Conservation (phyloP, 768 basidiomycete genomes). For the Postia placenta region DNA sequence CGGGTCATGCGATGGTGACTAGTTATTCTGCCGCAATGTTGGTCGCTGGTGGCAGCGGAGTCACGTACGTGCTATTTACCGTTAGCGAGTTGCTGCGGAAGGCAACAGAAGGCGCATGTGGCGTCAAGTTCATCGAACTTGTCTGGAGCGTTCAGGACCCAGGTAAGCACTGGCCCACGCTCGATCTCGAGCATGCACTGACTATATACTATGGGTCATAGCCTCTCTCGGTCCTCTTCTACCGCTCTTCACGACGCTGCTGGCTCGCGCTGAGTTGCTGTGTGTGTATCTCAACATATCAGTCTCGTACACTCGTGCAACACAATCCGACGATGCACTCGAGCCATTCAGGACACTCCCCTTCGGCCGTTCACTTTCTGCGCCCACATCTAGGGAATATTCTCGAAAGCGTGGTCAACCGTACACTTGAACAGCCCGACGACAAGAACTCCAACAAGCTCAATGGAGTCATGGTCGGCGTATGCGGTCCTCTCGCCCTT, state of each 20-base stretch:
- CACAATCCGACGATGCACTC: constrained; percentile 11
- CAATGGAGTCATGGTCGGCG: constrained; percentile 22
- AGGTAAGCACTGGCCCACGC: too few relatives aligned
- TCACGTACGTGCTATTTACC: constrained; percentile 47
- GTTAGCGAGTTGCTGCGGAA: constrained; percentile 47
- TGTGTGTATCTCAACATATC: constrained; percentile 31
- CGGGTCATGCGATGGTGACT: constrained; percentile 39
- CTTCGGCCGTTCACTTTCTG: constrained; percentile 22
- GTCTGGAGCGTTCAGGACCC: constrained; percentile 48
- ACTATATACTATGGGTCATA: constrained; percentile 12
- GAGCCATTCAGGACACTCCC: constrained; percentile 20
- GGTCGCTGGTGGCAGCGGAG: constrained; percentile 55
- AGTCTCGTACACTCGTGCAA: constrained; percentile 37
- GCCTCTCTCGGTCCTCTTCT: constrained; percentile 33
- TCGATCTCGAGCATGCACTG: too few relatives aligned
- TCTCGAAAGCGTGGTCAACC: constrained; percentile 19
- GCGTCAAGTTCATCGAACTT: constrained; percentile 41
- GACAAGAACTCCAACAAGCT: not conserved
- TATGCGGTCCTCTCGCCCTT: constrained; percentile 34
- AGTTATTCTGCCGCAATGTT: constrained; percentile 50
- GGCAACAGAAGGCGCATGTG: constrained; percentile 27
- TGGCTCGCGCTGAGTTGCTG: constrained; percentile 24
- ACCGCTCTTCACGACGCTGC: constrained; percentile 30
- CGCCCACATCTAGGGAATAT: constrained; percentile 6
- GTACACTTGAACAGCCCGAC: constrained; percentile 11